Evolutionary conservation across 345 rosid species (phyloP), one percentile per base, ranked within the genome.

Genomic region (Punica granatum): DNA sequence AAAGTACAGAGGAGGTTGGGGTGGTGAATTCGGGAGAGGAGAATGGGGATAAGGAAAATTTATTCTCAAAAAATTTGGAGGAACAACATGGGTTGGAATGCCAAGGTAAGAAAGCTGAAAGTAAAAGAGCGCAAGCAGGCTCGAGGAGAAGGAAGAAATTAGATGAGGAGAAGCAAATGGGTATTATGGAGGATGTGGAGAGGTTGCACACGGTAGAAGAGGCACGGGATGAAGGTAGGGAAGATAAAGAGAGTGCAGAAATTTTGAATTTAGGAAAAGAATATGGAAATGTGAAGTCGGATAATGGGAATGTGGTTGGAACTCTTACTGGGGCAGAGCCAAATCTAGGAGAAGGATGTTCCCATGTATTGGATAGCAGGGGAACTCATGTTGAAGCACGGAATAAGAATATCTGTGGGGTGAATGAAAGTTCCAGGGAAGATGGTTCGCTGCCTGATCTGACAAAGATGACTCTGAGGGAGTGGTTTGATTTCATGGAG

Each of bases 401-500:
- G 3, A 70, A 35, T 35, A 71, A 65, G 70, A 72, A 60, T 25
- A 34, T 42, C 16, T 65, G 54, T 2, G 36, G 14, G 30, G 71
- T 3, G 16, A 43, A 61, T n/a, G 70, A 67, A 26, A 21, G 49
- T 21, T 36, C 61, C 1, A n/a, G 31, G 56, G 49, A 60, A 53
- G 36, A 23, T 68, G 37, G 81, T 75, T 74, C 41, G n/a, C 41
- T 41, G 63, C 69, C 68, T n/a, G 72, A 73, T 68, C 78, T 85
- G 70, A 81, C 70, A 63, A 83, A 75, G 71, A 83, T 88, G 83
- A 80, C 84, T 19, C 33, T 88, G 37, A 77, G 77, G 68, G 80
- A 91, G 37, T 94, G 91, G 97, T 86, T 89, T 68, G 80, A 81
- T 64, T 80, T 49, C 67, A 53, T 88, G 85, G 87, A 83, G 72